A percentile compares a stretch with the other conserved stretches of the same genome.
These are phyloP conservation scores for Vickermania ingenoplastis DNA, from an alignment of 208 protist species.

Conservation along the genomic window DNA sequence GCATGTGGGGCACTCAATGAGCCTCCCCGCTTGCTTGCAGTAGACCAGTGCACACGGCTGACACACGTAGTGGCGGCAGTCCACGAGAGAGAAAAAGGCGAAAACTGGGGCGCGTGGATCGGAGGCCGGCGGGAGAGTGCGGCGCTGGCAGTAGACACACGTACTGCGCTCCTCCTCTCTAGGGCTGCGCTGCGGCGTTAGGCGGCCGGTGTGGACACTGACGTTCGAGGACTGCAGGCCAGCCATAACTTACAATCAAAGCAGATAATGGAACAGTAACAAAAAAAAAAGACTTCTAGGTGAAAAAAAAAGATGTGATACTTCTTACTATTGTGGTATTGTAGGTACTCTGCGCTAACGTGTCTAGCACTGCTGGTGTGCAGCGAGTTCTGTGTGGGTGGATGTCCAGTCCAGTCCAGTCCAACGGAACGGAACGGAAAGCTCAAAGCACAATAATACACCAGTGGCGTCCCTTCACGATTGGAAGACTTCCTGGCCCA, in stretches of 20 bases:
- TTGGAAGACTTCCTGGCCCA: too few relatives aligned
- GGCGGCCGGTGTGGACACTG: conserved; percentile 31
- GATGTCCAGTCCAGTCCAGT: too few relatives aligned
- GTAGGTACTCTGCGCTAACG: too few relatives aligned
- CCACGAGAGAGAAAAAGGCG: conserved; percentile 79
- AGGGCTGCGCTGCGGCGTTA: too few relatives aligned
- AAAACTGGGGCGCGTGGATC: conserved; percentile 79
- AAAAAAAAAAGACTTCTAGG: conserved; percentile 6
- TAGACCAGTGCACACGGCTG: conserved; percentile 84
- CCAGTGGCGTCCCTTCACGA: too few relatives aligned
- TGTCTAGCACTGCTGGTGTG: too few relatives aligned
- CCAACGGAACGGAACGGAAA: too few relatives aligned
- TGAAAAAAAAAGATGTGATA: too few relatives aligned
- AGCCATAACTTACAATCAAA: conserved; percentile 65
- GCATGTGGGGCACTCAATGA: conserved; percentile 64
- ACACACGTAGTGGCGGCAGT: conserved; percentile 85
- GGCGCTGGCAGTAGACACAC: conserved; percentile 58
- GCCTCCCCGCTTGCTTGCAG: conserved; percentile 63
- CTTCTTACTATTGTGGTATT: too few relatives aligned
- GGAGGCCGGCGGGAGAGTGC: conserved; percentile 20
- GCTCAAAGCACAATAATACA: too few relatives aligned
- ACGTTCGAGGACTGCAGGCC: conserved; percentile 76
- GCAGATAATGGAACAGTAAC: conserved; percentile 6
- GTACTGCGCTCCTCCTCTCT: conserved; percentile 35
- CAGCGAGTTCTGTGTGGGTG: too few relatives aligned